These are phyloP conservation scores for Neurospora tetrasperma DNA, from an alignment of 495 filamentous ascomycete species.

Conservation along the genomic window DNA sequence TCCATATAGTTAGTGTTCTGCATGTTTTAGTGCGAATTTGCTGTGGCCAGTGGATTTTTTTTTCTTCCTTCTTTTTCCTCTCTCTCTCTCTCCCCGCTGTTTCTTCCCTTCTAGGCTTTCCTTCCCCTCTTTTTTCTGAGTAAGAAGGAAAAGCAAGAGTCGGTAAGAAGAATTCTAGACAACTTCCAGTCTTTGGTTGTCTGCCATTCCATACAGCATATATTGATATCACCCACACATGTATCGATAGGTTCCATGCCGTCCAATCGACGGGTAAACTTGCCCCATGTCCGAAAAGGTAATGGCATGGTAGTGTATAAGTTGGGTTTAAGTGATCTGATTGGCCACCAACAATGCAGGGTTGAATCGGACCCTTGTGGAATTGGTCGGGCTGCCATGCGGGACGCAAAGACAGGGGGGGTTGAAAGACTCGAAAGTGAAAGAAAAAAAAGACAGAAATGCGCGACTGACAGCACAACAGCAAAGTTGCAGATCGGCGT, in stretches of 20 bases:
- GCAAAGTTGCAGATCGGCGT: not conserved
- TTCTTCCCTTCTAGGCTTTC: not conserved
- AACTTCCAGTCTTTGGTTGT: not conserved
- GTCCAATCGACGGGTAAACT: not conserved
- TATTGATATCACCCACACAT: not conserved
- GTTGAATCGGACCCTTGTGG: not conserved
- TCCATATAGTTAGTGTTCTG: conserved; percentile 1
- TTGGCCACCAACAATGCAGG: not conserved
- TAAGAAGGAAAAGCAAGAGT: not conserved
- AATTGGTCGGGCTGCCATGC: not conserved
- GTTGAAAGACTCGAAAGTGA: not conserved
- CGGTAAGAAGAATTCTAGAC: not conserved
- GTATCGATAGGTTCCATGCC: not conserved
- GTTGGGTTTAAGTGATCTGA: not conserved
- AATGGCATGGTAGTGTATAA: not conserved
- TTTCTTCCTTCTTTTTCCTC: not conserved
- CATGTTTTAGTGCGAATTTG: not conserved
- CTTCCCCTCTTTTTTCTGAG: not conserved
- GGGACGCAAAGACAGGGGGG: not conserved
- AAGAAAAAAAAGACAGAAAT: not conserved
- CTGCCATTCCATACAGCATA: not conserved
- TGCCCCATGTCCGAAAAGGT: not conserved
- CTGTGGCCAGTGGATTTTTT: not conserved
- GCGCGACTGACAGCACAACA: not conserved
- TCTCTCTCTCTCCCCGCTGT: not conserved